These are phyloP conservation scores for Lasiosphaeria ovina DNA, from an alignment of 495 filamentous ascomycete genomes.

Conservation along the genomic window DNA sequence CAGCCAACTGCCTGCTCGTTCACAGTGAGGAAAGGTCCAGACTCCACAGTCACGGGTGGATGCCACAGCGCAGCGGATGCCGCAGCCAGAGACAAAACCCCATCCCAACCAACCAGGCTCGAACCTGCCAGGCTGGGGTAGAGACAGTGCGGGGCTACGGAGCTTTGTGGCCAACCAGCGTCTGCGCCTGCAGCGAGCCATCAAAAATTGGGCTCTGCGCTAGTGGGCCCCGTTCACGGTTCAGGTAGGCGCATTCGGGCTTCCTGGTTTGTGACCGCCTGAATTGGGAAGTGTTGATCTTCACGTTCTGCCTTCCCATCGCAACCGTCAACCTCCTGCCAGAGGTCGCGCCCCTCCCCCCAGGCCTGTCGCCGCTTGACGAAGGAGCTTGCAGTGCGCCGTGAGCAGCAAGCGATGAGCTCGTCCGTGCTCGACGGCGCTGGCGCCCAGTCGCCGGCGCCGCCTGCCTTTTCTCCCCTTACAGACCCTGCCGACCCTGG, in stretches of 20 bases:
- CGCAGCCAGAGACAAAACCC: neutral
- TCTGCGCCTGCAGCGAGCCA: neutral
- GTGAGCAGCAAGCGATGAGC: slow-evolving; percentile 35
- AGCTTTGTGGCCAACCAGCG: slow-evolving; percentile 16
- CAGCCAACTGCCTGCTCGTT: too few relatives aligned
- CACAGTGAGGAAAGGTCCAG: too few relatives aligned
- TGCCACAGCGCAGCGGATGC: too few relatives aligned
- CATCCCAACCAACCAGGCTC: neutral
- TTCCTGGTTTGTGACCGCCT: slow-evolving; percentile 1
- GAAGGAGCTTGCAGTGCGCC: slow-evolving; percentile 34
- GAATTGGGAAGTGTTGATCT: neutral
- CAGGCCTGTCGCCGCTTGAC: slow-evolving; percentile 24
- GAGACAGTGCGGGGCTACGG: neutral
- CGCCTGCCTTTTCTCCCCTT: slow-evolving; percentile 34
- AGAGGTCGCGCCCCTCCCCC: neutral
- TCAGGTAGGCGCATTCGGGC: slow-evolving; percentile 21
- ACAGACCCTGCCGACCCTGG: slow-evolving; percentile 30
- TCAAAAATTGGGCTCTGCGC: slow-evolving; percentile 19
- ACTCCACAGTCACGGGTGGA: too few relatives aligned
- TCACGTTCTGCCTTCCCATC: neutral
- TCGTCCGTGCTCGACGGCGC: slow-evolving; percentile 30
- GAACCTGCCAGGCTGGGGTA: slow-evolving; percentile 1
- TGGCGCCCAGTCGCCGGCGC: slow-evolving; percentile 31
- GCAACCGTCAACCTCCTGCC: neutral
- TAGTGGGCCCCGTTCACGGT: neutral